Evolutionary conservation across 2,329 filamentous ascomycete genomes (phyloP), one percentile per base, ranked within the genome.

Genomic region (Colletotrichum destructivum): DNA sequence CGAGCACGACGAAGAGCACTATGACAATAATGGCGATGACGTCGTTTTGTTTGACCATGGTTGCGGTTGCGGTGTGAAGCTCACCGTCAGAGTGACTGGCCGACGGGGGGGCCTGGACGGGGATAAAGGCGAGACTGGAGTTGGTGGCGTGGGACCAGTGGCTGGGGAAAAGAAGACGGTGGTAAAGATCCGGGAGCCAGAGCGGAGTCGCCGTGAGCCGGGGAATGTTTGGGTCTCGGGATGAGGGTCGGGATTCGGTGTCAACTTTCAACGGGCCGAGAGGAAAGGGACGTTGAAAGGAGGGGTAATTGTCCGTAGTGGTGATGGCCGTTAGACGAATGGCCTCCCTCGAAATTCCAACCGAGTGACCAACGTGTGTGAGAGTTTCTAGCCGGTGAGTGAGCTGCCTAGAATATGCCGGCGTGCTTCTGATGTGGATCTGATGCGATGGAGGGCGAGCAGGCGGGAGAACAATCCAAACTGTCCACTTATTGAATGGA

Each of bases 1-100:
- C 88, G 59, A 92, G 86, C 60, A 92, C 82, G 77, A 90, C 79
- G 82, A 92, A 92, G 75, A 92, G 86, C 67, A 92, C 80, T 80
- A 92, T 91, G 81, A 92, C 88, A 79, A 92, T 92, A 80, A 92
- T 85, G 76, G 90, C 90, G 80, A 92, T 92, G 77, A 89, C 88
- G 81, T 92, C 87, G 87, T 92, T 92, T 83, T 87, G 82, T 80
- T 92, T 88, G 76, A 87, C 84, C 87, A 88, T 91, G 75, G 75
- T 79, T 78, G 80, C 74, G 74, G 69, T 60, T 46, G 51, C 12
- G 21, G 40, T 51, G 18, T 2, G 55, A 40, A 44, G 52, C 8
- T 38, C 35, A 38, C 62, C 42, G 68, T 66, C 63, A 23, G 31
- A 42, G 23, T 11, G 23, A 42, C 60, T 69, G 66, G 40, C 26